Evolutionary conservation across 139 green algal genomes (phyloP), one percentile per base, ranked within the genome.

Genomic region (Nannochloris sp.): DNA sequence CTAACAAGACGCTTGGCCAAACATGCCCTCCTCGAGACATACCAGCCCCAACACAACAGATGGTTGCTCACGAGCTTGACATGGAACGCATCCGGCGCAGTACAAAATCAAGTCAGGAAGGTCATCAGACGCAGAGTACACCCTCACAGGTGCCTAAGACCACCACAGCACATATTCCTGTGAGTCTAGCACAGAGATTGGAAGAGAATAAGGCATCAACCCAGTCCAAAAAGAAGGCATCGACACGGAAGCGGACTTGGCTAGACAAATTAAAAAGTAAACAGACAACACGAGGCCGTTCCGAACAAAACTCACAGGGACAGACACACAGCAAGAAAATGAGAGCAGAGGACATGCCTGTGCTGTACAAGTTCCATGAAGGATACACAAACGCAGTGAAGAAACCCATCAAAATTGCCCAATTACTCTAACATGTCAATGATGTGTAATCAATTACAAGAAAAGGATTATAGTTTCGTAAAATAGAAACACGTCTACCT

Each of bases 311-410:
- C 12, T 21, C 16, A 53, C 8, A 53, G 46, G 46, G 16, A 25
- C 46, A 53, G 12, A 53, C 46, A 18, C 18, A 54, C 15, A 8
- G n/a, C 12, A 21, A 21, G 18, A 4, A 53, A 53, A 71, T 64
- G 21, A 44, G 60, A 21, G 46, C 36, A 29, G 34, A 27, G 18
- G n/a, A 19, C 12, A 74, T 84, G 29, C 53, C 76, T 5, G 81
- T 91, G 59, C 46, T 89, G 31, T 97, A 90, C 70, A 84, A 83
- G 19, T 96, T 88, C 73, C 83, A 97, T 62, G 89, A 97, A 74
- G 90, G 89, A 6, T 90, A 90, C 73, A 97, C 90, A 6, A 96
- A 95, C 67, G 89, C 86, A 3, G 87, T 97, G 11, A 90, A 91
- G 73, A 71, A 84, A n/a, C 79, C 83, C 2, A 51, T 97, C 44